phyloP scores from a whole-genome alignment of 2,329 filamentous ascomycete species.

The Diaporthe sp. region DNA sequence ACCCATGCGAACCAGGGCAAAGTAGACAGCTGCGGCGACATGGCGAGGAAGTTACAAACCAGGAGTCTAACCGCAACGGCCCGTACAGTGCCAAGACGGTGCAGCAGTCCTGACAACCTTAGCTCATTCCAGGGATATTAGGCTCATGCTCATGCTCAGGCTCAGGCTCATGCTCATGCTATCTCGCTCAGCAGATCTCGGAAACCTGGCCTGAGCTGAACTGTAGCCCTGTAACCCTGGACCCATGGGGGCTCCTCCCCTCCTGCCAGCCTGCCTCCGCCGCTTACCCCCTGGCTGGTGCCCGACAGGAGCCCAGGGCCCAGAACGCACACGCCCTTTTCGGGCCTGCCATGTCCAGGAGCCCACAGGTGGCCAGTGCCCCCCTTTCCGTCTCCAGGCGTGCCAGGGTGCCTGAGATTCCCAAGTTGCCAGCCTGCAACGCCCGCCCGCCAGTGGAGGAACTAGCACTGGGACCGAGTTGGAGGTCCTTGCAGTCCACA shows the following conservation, averaged over 20 bases:
- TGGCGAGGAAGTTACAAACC: background rate
- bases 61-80: slow-evolving; percentile 30
- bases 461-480: background rate
- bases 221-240: background rate
- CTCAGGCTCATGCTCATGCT: slow-evolving; percentile 10
- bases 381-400: background rate
- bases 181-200: slow-evolving; percentile 30
- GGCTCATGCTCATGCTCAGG: slow-evolving; percentile 9
- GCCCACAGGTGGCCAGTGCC: slow-evolving; percentile 34
- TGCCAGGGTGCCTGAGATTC: background rate
- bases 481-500: background rate
- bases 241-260: background rate
- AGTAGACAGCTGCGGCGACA: background rate
- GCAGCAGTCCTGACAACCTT: slow-evolving; percentile 28
- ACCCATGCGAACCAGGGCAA: slow-evolving; percentile 1
- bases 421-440: slow-evolving; percentile 19
- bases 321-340: slow-evolving; percentile 33
- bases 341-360: slow-evolving; percentile 24
- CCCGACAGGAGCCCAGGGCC: slow-evolving; percentile 21
- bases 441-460: background rate
- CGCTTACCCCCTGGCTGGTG: background rate
- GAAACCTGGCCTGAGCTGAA: slow-evolving; percentile 22
- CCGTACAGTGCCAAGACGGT: slow-evolving; percentile 34
- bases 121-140: slow-evolving; percentile 10
- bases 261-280: background rate